A percentile compares a stretch with the other conserved stretches of the same genome.
These are phyloP conservation scores for Chaetomium olivaceum DNA, from an alignment of 2,329 filamentous ascomycete genomes.

Conservation along the genomic window DNA sequence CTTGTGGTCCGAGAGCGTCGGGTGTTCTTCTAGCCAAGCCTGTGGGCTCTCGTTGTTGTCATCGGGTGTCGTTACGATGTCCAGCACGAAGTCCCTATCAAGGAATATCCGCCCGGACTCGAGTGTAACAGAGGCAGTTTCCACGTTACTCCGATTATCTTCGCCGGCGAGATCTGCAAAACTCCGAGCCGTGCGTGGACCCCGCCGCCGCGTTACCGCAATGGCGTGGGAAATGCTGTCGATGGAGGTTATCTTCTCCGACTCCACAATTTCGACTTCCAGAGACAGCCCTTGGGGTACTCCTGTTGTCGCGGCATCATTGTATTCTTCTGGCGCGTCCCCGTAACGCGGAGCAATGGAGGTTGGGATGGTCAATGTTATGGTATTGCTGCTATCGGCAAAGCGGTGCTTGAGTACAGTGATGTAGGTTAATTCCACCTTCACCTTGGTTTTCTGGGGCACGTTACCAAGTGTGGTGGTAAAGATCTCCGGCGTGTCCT, in stretches of 20 bases:
- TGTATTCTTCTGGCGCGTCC: conserved; percentile 24
- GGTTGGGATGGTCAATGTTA: conserved; percentile 33
- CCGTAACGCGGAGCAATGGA: conserved; percentile 36
- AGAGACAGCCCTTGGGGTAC: conserved; percentile 21
- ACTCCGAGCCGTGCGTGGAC: conserved; percentile 17
- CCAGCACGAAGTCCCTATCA: conserved; percentile 35
- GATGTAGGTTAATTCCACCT: conserved; percentile 33
- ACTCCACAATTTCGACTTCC: conserved; percentile 17
- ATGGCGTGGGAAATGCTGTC: conserved; percentile 31
- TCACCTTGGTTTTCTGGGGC: conserved; percentile 32
- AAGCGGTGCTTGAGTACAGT: conserved; percentile 33
- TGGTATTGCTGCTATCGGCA: conserved; percentile 25
- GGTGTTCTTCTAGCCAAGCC: conserved; percentile 35
- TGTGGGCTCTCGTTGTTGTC: conserved; percentile 23
- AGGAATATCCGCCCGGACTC: conserved; percentile 20
- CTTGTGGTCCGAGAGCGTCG: conserved; percentile 30
- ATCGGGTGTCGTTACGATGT: conserved; percentile 26
- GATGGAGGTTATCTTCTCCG: conserved; percentile 22
- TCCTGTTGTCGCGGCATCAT: conserved; percentile 11
- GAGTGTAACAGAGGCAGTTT: conserved; percentile 15
- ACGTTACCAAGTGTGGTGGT: conserved; percentile 35
- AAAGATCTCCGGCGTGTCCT: conserved; percentile 35
- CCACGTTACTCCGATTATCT: not conserved
- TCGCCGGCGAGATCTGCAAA: conserved; percentile 26
- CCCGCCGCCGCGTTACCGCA: conserved; percentile 21